Evolutionary conservation across 331 rosid species (phyloP).

Genomic region (Pyracantha coccinea): DNA sequence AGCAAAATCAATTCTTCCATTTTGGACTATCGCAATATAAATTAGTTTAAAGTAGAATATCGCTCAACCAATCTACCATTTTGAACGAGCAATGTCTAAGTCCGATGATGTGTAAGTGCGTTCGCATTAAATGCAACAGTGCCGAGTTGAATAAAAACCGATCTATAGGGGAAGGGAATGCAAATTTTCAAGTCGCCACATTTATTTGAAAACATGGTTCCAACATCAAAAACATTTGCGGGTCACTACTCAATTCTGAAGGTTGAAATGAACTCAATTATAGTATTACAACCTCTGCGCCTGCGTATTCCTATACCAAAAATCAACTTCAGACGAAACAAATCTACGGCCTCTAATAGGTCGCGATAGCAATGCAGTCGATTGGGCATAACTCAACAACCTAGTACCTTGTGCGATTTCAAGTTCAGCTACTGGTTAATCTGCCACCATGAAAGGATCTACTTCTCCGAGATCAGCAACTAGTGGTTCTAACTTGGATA

Average conservation of each 20-base stretch:
- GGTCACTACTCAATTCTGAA: slow-evolving; percentile 6
- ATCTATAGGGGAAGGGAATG: neutral
- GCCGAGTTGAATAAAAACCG: neutral
- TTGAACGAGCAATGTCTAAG: neutral
- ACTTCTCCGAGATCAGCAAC: slow-evolving; percentile 87
- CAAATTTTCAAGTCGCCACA: neutral
- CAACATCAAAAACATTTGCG: neutral
- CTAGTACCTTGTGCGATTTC: neutral
- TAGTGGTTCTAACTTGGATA: slow-evolving; percentile 42
- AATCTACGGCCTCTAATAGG: neutral
- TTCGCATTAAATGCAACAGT: neutral
- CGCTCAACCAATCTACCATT: neutral
- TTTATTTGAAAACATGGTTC: slow-evolving; percentile 2
- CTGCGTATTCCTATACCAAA: neutral
- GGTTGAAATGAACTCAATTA: neutral
- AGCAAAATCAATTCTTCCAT: neutral
- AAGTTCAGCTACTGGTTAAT: slow-evolving; percentile 17
- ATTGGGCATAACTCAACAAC: slow-evolving; percentile 1
- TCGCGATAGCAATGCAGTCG: neutral
- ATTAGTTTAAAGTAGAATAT: no score
- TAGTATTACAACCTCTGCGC: neutral
- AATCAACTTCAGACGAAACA: neutral
- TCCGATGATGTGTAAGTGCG: neutral
- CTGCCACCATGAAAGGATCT: slow-evolving; percentile 85
- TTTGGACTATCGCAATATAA: no score